Base-by-base conservation (phyloP, 2,329 filamentous ascomycete species). In the Zasmidium angulare region DNA sequence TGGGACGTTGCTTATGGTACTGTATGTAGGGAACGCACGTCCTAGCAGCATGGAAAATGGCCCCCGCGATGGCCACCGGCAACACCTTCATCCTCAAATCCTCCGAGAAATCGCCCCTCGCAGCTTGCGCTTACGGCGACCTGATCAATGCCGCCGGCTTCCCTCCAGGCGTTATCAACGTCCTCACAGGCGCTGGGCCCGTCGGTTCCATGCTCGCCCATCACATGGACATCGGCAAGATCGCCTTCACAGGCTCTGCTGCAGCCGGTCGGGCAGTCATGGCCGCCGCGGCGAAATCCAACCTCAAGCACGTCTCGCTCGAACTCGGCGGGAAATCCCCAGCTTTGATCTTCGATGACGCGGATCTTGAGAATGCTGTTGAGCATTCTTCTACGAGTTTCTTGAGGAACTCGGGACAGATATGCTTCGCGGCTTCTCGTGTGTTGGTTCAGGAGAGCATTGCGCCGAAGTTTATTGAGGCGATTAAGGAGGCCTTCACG, bases 171-270 rank as follows among this genome's bases (percentile, higher is more conserved):
- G 77, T 79, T 0, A 59, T 81, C 47, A 80, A 77, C 50, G 62
- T 77, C 36, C 49, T 77, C 20, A 69, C 67, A 14, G 75, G 75
- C 6, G 68, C 68, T 50, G 75, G 75, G 9, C 84, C 84, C 36
- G 86, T 87, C 0, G 89, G 89, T 12, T 80, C 84, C 2, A 84
- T 87, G 0, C 79, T 92, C 11, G 86, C 86, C 2, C 79, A 80
- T 31, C 89, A 92, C 70, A 75, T 84, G 49, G 81, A 82, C 40
- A 81, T 92, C 20, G 85, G 89, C 68, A 92, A 91, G 78, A 81
- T 93, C 64, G 88, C 89, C 0, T 93, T 92, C 64, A 92, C 89
- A 0, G 89, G 89, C 40, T 89, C 86, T 2, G 90, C 89, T 0
- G 76, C 77, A 1, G 91, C 88, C 1, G 89, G 86, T 7, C 84